These are phyloP conservation scores for Cladosporium sp. DNA, from an alignment of 2,329 filamentous ascomycete species.

Conservation along the genomic window DNA sequence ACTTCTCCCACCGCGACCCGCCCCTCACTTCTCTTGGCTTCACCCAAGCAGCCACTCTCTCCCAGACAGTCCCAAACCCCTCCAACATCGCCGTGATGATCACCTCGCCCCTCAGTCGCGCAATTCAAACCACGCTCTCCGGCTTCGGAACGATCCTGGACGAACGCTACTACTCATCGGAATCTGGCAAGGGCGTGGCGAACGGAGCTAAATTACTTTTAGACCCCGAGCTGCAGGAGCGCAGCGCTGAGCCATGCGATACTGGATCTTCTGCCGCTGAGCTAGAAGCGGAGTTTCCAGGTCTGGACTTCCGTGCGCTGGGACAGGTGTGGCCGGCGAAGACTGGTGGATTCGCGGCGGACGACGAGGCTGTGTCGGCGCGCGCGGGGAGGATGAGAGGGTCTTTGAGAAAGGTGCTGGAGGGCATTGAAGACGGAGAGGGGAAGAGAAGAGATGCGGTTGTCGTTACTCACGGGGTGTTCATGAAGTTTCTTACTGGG, in stretches of 20 bases:
- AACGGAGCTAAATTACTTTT: neutral
- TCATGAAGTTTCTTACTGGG: neutral
- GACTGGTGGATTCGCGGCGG: neutral
- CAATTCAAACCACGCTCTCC: neutral
- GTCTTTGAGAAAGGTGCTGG: neutral
- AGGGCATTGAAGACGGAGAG: neutral
- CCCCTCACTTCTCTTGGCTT: neutral
- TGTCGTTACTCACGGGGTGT: neutral
- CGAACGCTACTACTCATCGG: neutral
- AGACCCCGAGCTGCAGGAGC: neutral
- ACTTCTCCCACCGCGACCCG: conserved; percentile 1
- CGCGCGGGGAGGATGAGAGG: neutral
- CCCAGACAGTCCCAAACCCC: neutral
- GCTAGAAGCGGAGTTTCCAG: neutral
- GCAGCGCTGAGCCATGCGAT: neutral
- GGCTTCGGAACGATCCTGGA: neutral
- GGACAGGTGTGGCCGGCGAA: neutral
- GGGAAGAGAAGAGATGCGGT: neutral
- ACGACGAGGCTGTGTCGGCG: neutral
- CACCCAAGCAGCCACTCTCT: neutral
- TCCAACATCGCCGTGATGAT: neutral
- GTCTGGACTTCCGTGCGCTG: neutral
- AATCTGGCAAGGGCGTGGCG: neutral
- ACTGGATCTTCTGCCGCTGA: neutral
- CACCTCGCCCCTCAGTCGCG: neutral